Evolutionary conservation across 148 eudicot genomes (phyloP).

Genomic region (Fallopia convolvulus): DNA sequence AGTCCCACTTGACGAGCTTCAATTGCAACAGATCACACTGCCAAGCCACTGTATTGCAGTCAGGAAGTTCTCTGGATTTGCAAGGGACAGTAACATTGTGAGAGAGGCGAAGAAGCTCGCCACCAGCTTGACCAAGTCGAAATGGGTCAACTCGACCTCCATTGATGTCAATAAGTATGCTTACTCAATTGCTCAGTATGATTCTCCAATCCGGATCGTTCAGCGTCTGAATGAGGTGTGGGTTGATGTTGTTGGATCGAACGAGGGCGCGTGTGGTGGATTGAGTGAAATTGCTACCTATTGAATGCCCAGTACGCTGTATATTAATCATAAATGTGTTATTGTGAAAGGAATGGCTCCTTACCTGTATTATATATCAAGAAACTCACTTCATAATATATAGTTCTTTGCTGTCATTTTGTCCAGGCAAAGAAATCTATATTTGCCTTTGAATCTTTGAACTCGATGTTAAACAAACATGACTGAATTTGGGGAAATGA

Average conservation of each 20-base stretch:
- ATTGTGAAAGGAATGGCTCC: background rate
- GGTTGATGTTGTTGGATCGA: constrained; percentile 48
- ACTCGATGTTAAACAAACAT: too few species aligned
- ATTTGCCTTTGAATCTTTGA: background rate
- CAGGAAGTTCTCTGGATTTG: constrained; percentile 68
- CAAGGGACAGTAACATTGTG: constrained; percentile 55
- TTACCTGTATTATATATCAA: background rate
- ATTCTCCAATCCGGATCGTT: constrained; percentile 48
- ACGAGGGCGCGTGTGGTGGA: constrained; percentile 30
- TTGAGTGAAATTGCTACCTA: background rate
- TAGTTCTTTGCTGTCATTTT: background rate
- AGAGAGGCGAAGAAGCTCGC: constrained; percentile 60
- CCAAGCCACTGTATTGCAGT: constrained; percentile 68
- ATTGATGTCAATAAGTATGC: constrained; percentile 34
- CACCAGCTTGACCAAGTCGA: constrained; percentile 60
- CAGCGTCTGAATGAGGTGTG: constrained; percentile 76
- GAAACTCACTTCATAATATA: background rate
- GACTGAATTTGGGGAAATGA: too few species aligned
- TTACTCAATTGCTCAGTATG: constrained; percentile 78
- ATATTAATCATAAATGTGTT: background rate
- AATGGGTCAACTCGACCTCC: constrained; percentile 58
- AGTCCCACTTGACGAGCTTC: constrained; percentile 63
- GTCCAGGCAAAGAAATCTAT: background rate
- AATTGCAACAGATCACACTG: constrained; percentile 43
- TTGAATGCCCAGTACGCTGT: background rate